Evolutionary conservation across 495 filamentous ascomycete species (phyloP).

Genomic region (Penicillium alfredii): DNA sequence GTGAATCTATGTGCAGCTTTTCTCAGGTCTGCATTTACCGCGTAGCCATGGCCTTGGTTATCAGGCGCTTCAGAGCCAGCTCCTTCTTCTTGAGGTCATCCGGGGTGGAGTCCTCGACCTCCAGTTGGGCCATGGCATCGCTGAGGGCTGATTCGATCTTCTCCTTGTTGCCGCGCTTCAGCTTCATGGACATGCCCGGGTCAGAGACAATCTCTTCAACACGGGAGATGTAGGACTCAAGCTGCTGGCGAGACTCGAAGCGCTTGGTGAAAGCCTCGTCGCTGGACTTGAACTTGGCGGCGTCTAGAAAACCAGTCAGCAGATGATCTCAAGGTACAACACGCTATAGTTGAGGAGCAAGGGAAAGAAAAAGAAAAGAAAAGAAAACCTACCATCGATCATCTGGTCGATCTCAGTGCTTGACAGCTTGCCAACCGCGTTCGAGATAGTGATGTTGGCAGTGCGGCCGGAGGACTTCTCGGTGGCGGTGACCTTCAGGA

Average conservation of each 20-base stretch:
- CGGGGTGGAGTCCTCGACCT: constrained; percentile 78
- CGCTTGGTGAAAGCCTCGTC: constrained; percentile 99
- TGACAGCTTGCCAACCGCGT: constrained; percentile 98
- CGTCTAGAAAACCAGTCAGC: constrained; percentile 50
- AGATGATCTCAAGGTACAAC: constrained; percentile 3
- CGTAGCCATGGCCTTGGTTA: constrained; percentile 94
- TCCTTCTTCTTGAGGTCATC: constrained; percentile 99
- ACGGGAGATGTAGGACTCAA: constrained; percentile 97
- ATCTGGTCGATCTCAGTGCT: constrained; percentile 94
- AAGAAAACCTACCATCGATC: constrained; percentile 65
- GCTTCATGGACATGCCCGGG: constrained; percentile 89
- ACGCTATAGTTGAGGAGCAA: no score
- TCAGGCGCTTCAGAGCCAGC: constrained; percentile 91
- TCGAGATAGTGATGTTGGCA: constrained; percentile 99
- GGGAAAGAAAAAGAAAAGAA: background rate
- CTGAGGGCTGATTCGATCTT: constrained; percentile 94
- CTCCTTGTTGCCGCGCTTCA: constrained; percentile 98
- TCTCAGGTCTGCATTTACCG: constrained; percentile 51
- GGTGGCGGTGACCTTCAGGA: constrained; percentile 98
- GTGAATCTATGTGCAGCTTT: constrained; percentile 12
- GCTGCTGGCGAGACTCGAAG: constrained; percentile 97
- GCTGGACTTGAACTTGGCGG: constrained; percentile 96
- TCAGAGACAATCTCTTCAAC: constrained; percentile 98
- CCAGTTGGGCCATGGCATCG: constrained; percentile 81
- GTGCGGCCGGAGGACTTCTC: constrained; percentile 98